Evolutionary conservation across 495 filamentous ascomycete species (phyloP), one percentile per base, ranked within the genome.

Genomic region (Penicillium angulare): DNA sequence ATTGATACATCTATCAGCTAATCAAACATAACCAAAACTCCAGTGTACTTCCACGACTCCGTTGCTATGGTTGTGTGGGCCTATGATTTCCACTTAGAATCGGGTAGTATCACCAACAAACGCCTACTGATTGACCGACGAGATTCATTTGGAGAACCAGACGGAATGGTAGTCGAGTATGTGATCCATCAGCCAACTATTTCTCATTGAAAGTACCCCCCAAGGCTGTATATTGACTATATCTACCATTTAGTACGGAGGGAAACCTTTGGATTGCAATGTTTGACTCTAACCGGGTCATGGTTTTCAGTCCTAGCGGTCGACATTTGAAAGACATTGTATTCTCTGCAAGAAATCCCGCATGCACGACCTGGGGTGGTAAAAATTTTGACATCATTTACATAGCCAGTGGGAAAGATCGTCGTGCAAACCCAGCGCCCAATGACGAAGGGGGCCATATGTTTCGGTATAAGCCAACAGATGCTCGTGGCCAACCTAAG

Each of bases 111-210:
- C 12, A 23, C 38, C 5, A 41, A 26, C 21, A 41, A 24, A 13
- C 38, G 38, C 5, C 8, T 23, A 6, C 12, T 41, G 4, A 24
- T 41, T 7, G 38, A 41, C 22, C 38, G 38, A 1, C 38, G 38
- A 3, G 10, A 13, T 1, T 41, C 38, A 13, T 41, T 24, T n/a
- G 38, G 38, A 2, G 38, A 41, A 15, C 38, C 38, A 0, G 38
- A 41, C 24, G 38, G 38, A 13, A 41, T 41, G 38, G 38, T 41
- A 6, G 38, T 41, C 21, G 38, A 41, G 38, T 41, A 41, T 12
- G 38, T 41, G n/a, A n/a, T n/a, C n/a, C n/a, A n/a, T n/a, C n/a
- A n/a, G n/a, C n/a, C n/a, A n/a, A n/a, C n/a, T n/a, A n/a, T n/a
- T n/a, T n/a, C n/a, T n/a, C n/a, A n/a, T n/a, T n/a, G n/a, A n/a